Percentiles rank a stretch among this genome's conserved stretches.
Evolutionary conservation across 306 rosid genomes (phyloP).

Genomic region (Dalbergia oliveri): DNA sequence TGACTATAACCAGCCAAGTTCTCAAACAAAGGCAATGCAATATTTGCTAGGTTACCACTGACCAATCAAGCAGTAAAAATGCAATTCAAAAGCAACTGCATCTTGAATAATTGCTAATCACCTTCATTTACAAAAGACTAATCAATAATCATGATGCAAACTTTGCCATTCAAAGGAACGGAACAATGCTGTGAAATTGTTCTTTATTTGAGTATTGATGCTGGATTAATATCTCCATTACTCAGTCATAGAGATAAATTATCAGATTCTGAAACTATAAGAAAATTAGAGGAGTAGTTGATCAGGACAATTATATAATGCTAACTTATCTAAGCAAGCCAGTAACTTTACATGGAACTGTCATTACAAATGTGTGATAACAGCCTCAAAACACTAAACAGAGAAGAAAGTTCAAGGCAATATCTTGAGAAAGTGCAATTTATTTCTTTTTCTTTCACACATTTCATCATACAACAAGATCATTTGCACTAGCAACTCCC

Average conservation of each 20-base stretch:
- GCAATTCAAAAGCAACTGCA: too few relatives aligned
- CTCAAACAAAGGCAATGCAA: background rate
- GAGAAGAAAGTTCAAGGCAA: background rate
- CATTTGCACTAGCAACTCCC: slow-evolving; percentile 8
- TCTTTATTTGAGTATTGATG: background rate
- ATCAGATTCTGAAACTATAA: too few relatives aligned
- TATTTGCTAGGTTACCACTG: background rate
- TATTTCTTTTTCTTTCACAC: slow-evolving; percentile 21
- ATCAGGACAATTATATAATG: background rate
- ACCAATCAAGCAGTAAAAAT: background rate
- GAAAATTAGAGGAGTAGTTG: background rate
- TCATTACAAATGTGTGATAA: background rate
- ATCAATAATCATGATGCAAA: background rate
- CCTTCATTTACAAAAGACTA: too few relatives aligned
- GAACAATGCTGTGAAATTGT: background rate
- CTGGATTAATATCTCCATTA: too few relatives aligned
- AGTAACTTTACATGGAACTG: slow-evolving; percentile 4
- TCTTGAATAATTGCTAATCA: too few relatives aligned
- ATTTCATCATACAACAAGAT: background rate
- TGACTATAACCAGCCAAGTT: background rate
- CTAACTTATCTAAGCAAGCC: background rate
- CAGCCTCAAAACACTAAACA: background rate
- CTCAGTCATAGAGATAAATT: background rate
- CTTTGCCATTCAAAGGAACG: background rate
- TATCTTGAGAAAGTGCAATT: background rate